Evolutionary conservation across 192 early-diverging fungal species (phyloP).

Genomic region (Backusella macrospora): DNA sequence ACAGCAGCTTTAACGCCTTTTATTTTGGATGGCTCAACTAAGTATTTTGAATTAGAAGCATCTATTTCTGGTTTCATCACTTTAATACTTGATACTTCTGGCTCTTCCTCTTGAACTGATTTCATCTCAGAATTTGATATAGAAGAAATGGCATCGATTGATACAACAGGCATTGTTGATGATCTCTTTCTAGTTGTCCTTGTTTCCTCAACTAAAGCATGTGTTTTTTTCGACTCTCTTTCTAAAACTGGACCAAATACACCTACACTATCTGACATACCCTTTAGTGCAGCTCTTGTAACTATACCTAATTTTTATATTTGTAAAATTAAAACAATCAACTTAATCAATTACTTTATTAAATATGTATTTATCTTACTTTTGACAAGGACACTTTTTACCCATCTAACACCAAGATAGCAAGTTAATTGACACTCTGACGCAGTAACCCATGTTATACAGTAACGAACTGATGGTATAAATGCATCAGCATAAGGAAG

Average conservation of each 20-base stretch:
- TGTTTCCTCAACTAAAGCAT: neutral
- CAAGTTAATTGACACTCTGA: conserved; percentile 61
- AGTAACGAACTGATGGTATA: conserved; percentile 55
- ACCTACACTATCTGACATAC: conserved; percentile 57
- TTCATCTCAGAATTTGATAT: neutral
- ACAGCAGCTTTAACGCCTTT: neutral
- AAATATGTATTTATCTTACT: conserved; percentile 28
- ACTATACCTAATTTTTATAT: conserved; percentile 50
- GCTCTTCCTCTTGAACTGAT: neutral
- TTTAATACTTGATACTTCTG: neutral
- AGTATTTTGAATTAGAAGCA: neutral
- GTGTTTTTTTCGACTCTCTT: conserved; percentile 38
- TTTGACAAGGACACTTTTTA: conserved; percentile 73
- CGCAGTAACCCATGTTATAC: conserved; percentile 66
- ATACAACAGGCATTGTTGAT: neutral
- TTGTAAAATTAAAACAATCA: neutral
- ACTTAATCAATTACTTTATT: neutral
- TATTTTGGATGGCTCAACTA: neutral
- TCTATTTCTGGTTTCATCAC: neutral
- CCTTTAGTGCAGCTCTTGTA: conserved; percentile 58
- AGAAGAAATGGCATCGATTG: neutral
- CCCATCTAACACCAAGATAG: conserved; percentile 64
- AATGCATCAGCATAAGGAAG: conserved; percentile 42
- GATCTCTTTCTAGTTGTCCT: neutral
- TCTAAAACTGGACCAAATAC: conserved; percentile 52